Percentiles rank a stretch among this genome's conserved stretches.
These are phyloP conservation scores for Suillus alpinus DNA, from an alignment of 768 basidiomycete genomes.

Conservation along the genomic window DNA sequence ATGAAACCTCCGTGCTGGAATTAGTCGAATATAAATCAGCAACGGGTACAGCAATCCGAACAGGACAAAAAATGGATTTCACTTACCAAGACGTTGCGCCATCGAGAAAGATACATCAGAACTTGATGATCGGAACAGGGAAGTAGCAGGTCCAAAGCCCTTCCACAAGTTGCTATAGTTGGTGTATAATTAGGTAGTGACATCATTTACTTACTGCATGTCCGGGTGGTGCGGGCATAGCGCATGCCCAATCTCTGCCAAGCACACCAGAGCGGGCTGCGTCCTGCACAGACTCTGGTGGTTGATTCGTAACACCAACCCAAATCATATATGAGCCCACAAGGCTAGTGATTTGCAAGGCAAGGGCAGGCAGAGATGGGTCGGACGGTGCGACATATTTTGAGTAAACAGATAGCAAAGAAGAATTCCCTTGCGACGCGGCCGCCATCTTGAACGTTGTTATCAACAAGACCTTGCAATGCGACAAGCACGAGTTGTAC, in stretches of 20 bases:
- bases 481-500: neutral
- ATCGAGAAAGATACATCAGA: conserved; percentile 69
- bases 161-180: neutral
- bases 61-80: conserved; percentile 4
- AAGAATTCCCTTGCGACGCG: neutral
- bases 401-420: conserved; percentile 42
- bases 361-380: conserved; percentile 53
- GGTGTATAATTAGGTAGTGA: neutral
- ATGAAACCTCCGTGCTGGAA: conserved; percentile 57
- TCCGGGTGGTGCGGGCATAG: conserved; percentile 55
- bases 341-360: conserved; percentile 63
- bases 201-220: conserved; percentile 19
- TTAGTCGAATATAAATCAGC: conserved; percentile 5
- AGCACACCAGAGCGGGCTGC: conserved; percentile 56
- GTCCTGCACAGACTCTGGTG: conserved; percentile 42
- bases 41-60: conserved; percentile 11
- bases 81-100: conserved; percentile 77
- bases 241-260: conserved; percentile 78
- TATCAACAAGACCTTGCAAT: neutral
- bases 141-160: conserved; percentile 44
- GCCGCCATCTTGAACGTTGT: neutral
- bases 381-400: conserved; percentile 50
- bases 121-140: conserved; percentile 58
- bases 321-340: conserved; percentile 81
- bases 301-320: conserved; percentile 59